A percentile compares a stretch with the other conserved stretches of the same genome.
These are phyloP conservation scores for Triticum monococcum DNA, from an alignment of 176 grass and related monocot species.

Conservation along the genomic window DNA sequence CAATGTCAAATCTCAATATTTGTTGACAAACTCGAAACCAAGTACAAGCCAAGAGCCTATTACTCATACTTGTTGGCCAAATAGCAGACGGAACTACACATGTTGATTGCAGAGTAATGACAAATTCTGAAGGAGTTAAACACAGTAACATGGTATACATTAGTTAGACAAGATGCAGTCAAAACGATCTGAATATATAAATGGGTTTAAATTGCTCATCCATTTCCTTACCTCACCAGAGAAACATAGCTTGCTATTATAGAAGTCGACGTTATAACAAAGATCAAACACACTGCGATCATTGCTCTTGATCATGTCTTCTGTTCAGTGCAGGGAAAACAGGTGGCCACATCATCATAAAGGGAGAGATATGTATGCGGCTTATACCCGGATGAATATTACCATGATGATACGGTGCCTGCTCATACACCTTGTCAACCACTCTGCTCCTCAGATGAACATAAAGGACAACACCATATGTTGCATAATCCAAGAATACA, in stretches of 20 bases:
- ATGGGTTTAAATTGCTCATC: not conserved
- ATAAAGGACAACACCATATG: not conserved
- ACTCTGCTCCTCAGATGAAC: not conserved
- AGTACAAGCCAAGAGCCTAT: not conserved
- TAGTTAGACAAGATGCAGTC: not conserved
- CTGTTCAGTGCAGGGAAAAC: not conserved
- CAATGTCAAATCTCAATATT: not conserved
- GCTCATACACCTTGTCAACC: not conserved
- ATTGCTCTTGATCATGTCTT: not conserved
- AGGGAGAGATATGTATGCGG: not conserved
- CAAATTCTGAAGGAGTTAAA: not conserved
- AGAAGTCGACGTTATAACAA: not conserved
- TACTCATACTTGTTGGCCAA: not conserved
- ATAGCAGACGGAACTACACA: not conserved
- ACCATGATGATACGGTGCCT: not conserved
- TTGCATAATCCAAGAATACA: not conserved
- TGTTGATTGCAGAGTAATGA: not conserved
- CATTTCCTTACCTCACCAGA: not conserved
- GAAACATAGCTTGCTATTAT: not conserved
- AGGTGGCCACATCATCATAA: slow-evolving; percentile 1
- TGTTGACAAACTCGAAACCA: not conserved
- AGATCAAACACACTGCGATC: not conserved
- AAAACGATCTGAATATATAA: not conserved
- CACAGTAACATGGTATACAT: not conserved
- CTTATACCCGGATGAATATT: not conserved